Base-by-base conservation (phyloP, 75 land plant species). In the Azolla pinnata region DNA sequence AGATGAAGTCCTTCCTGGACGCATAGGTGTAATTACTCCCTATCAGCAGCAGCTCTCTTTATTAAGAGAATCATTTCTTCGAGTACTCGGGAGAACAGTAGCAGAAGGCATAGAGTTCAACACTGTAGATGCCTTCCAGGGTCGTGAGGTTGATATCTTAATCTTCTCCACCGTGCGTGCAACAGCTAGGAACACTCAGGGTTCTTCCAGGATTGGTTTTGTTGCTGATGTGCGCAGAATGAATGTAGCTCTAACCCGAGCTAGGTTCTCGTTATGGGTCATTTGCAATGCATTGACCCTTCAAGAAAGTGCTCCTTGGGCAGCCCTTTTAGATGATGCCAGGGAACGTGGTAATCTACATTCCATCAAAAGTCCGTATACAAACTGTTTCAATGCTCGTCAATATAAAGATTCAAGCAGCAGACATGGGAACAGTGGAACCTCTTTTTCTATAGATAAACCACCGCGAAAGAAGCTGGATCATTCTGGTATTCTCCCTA, bases 71-170 rank as follows among this genome's bases (percentile, higher is more conserved):
- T 65, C 72, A 5, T 77, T 89, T 66, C 52, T 69, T 14, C 64
- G 62, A 63, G 63, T 55, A 47, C 69, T 95, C 70, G 99, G 91
- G 48, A 40, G 81, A 28, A 59, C 66, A 20, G 34, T 63, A 32
- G 38, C 73, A 29, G 58, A 65, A 29, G 75, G 72, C 19, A 77
- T 95, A 42, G 96, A 95, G 33, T 83, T 95, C 31, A 95, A 95
- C 59, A 95, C 99, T 44, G 87, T 95, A 53, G 99, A 95, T 80
- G 99, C 91, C 33, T 95, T 86, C 54, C 99, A 95, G 74, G 99
- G 99, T 14, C 87, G 96, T 26, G 99, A 95, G 45, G 80, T 89
- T 32, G 99, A 95, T 60, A 80, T 95, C 20, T 33, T 95, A 45
- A 57, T 95, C 27, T 74, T 95, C 51, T 95, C 99, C 12, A 86